Conservation (phyloP, 2,329 filamentous ascomycete species). For the Xylariaceae sp. region DNA sequence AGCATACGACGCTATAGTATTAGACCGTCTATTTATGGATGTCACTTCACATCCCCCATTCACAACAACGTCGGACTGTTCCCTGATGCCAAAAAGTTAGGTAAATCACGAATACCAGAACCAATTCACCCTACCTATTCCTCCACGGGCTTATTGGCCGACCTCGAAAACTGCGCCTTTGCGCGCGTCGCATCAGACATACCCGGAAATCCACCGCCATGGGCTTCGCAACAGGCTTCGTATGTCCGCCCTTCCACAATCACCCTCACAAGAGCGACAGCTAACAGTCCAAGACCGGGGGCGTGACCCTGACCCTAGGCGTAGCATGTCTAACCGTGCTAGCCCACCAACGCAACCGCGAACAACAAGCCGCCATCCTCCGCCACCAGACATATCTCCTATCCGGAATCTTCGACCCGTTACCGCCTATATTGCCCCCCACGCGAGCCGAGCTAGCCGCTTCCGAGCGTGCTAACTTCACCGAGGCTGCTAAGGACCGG, state of each 20-base stretch:
- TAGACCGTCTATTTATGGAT: too few relatives aligned
- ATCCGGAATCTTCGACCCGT: conserved; percentile 48
- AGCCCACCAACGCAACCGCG: conserved; percentile 65
- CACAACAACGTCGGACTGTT: neutral
- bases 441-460: conserved; percentile 49
- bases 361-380: conserved; percentile 52
- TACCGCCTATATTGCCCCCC: conserved; percentile 44
- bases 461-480: conserved; percentile 50
- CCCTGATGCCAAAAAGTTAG: neutral
- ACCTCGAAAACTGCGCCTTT: conserved; percentile 23
- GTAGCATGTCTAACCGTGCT: conserved; percentile 68
- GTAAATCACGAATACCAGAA: neutral
- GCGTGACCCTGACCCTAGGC: conserved; percentile 70
- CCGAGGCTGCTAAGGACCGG: conserved; percentile 67
- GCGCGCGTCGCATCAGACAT: conserved; percentile 20
- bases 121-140: neutral
- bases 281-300: conserved; percentile 56
- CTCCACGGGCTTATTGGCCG: conserved; percentile 25
- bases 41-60: too few relatives aligned
- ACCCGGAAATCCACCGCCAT: conserved; percentile 41
- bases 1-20: too few relatives aligned
- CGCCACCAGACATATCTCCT: conserved; percentile 55
- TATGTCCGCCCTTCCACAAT: conserved; percentile 41
- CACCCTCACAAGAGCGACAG: neutral
- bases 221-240: conserved; percentile 72